These are phyloP conservation scores for Apiospora sp. DNA, from an alignment of 2,329 filamentous ascomycete genomes.

Conservation along the genomic window DNA sequence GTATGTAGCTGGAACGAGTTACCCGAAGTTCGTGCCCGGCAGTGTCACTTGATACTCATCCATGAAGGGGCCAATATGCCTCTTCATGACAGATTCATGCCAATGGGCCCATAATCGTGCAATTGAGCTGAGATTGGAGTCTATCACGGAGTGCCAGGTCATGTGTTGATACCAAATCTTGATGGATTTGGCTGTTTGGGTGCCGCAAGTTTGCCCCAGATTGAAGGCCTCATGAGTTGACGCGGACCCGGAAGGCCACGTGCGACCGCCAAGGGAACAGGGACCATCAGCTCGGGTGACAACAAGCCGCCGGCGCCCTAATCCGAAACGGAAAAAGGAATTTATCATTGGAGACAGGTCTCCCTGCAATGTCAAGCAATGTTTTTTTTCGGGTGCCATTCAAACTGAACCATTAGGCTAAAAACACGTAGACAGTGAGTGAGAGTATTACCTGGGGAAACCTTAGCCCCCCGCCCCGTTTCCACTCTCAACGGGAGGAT, in stretches of 20 bases:
- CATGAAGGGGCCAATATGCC: neutral
- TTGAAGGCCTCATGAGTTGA: neutral
- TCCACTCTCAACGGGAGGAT: constrained; percentile 3
- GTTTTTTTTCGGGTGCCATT: neutral
- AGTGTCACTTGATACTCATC: too few relatives aligned
- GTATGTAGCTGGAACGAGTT: neutral
- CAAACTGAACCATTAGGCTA: neutral
- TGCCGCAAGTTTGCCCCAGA: neutral
- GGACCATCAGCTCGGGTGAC: neutral
- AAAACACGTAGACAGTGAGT: neutral
- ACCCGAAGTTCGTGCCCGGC: neutral
- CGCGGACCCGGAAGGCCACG: neutral
- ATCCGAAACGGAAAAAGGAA: neutral
- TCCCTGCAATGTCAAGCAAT: neutral
- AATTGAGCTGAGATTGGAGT: neutral
- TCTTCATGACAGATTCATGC: neutral
- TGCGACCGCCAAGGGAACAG: neutral
- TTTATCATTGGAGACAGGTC: neutral
- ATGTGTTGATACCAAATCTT: too few relatives aligned
- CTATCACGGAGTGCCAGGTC: neutral
- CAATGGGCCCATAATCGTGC: neutral
- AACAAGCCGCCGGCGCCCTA: neutral
- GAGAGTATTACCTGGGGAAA: neutral
- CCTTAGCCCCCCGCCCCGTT: neutral
- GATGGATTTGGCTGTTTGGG: neutral